These are phyloP conservation scores for Cordyceps pruinosa DNA, from an alignment of 2,329 filamentous ascomycete species.

Conservation along the genomic window DNA sequence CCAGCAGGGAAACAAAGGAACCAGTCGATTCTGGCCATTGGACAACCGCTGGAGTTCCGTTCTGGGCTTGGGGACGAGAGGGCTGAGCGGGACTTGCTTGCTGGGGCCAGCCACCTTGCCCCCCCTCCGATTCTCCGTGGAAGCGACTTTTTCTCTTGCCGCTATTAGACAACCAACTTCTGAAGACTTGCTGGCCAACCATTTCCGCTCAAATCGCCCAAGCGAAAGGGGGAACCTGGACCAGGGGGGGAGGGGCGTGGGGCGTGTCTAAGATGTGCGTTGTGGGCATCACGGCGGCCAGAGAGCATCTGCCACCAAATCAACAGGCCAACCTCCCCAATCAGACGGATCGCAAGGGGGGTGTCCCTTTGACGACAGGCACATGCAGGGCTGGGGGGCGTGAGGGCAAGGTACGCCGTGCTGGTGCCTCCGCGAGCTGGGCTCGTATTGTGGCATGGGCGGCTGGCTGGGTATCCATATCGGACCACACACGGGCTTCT, in stretches of 20 bases:
- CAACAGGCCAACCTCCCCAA: slow-evolving; percentile 1
- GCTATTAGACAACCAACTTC: neutral
- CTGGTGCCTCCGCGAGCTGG: neutral
- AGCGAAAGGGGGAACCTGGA: neutral
- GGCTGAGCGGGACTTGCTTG: neutral
- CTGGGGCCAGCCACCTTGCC: neutral
- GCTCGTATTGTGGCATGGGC: slow-evolving; percentile 10
- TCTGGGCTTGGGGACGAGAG: neutral
- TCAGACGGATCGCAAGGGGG: slow-evolving; percentile 6
- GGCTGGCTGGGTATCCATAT: slow-evolving; percentile 10
- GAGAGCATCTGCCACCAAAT: neutral
- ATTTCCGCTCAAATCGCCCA: neutral
- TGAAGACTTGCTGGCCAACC: neutral
- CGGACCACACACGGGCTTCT: neutral
- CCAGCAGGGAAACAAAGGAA: neutral
- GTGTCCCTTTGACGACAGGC: neutral
- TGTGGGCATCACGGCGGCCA: neutral
- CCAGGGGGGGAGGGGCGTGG: too few relatives aligned
- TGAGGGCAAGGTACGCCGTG: neutral
- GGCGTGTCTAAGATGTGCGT: neutral
- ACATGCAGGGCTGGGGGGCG: neutral
- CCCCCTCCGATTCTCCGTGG: too few relatives aligned
- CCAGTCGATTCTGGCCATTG: neutral
- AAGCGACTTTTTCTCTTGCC: neutral
- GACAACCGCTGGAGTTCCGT: neutral